These are phyloP conservation scores for Geosmithia flava DNA, from an alignment of 2,329 filamentous ascomycete genomes.

Conservation along the genomic window DNA sequence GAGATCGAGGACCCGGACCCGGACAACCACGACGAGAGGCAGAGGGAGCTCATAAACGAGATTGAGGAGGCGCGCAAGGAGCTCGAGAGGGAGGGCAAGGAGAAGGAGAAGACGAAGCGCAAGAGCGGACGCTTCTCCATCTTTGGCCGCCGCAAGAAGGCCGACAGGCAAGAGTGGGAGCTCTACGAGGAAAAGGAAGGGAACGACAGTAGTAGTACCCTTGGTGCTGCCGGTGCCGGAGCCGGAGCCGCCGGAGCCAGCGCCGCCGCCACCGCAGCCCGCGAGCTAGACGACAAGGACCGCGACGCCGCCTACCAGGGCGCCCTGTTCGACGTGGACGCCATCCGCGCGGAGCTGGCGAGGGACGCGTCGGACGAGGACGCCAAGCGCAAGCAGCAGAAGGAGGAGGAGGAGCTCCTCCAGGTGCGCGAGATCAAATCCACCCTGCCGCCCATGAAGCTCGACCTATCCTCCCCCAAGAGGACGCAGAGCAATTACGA, in stretches of 20 bases:
- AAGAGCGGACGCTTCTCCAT: slow-evolving; percentile 45
- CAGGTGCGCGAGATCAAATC: slow-evolving; percentile 73
- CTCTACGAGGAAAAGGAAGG: slow-evolving; percentile 55
- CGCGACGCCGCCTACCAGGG: slow-evolving; percentile 30
- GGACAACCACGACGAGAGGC: slow-evolving; percentile 76
- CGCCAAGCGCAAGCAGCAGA: slow-evolving; percentile 51
- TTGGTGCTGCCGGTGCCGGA: background rate
- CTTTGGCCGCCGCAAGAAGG: slow-evolving; percentile 73
- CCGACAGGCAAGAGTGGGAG: slow-evolving; percentile 83
- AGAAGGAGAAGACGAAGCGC: slow-evolving; percentile 26
- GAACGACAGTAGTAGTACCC: background rate
- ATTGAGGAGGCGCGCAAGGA: slow-evolving; percentile 89
- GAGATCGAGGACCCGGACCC: slow-evolving; percentile 98
- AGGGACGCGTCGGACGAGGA: slow-evolving; percentile 58
- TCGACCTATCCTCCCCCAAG: slow-evolving; percentile 37
- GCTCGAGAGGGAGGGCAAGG: slow-evolving; percentile 67
- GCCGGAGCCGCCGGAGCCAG: background rate
- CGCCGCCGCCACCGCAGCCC: background rate
- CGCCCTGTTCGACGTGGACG: slow-evolving; percentile 90
- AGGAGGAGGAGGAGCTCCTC: slow-evolving; percentile 38
- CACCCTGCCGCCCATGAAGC: slow-evolving; percentile 81
- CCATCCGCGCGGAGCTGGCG: slow-evolving; percentile 76
- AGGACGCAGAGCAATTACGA: slow-evolving; percentile 3
- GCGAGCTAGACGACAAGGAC: slow-evolving; percentile 10
- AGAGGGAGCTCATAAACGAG: slow-evolving; percentile 89